Evolutionary conservation across 2,329 filamentous ascomycete species (phyloP), one percentile per base, ranked within the genome.

Genomic region (Zasmidium angulare): DNA sequence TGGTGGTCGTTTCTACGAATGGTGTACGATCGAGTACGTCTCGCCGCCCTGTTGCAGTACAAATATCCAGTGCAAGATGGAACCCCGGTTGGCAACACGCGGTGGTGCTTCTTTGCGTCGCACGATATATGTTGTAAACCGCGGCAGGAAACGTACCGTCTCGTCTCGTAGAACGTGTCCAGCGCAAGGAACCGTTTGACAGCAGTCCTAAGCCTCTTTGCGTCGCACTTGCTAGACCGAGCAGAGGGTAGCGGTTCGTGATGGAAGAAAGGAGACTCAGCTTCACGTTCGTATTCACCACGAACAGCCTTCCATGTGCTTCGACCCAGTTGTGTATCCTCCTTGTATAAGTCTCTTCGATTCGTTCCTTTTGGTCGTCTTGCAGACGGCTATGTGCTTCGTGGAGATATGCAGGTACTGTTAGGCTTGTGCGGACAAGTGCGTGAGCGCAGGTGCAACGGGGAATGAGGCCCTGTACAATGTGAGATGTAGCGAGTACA

Each of bases 171-270:
- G 36, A 7, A 43, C 36, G 36, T 48, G 12, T 46, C 26, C 56
- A 53, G 56, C 50, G 48, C 29, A 51, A 53, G 50, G 49, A 53
- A 58, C 50, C 56, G 56, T 20, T 40, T 21, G 43, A 51, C 50
- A 53, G 56, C 50, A 58, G 48, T 43, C 36, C n/a, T 57, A 29
- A 53, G 58, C 54, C 54, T 57, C 50, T 60, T 51, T 55, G 52
- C 52, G 57, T 49, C 43, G 24, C 50, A 40, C 50, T 53, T 31
- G 36, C 26, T n/a, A n/a, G n/a, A n/a, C n/a, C n/a, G n/a, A n/a
- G n/a, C n/a, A n/a, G n/a, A n/a, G n/a, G n/a, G n/a, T n/a, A n/a
- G n/a, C n/a, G 47, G 23, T 43, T 24, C 43, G 49, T 36, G 29
- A 51, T 22, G 12, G 36, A 20, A 43, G 47, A 46, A 29, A 40